Conservation (phyloP, 2,329 filamentous ascomycete species). For the Botrytis elliptica region DNA sequence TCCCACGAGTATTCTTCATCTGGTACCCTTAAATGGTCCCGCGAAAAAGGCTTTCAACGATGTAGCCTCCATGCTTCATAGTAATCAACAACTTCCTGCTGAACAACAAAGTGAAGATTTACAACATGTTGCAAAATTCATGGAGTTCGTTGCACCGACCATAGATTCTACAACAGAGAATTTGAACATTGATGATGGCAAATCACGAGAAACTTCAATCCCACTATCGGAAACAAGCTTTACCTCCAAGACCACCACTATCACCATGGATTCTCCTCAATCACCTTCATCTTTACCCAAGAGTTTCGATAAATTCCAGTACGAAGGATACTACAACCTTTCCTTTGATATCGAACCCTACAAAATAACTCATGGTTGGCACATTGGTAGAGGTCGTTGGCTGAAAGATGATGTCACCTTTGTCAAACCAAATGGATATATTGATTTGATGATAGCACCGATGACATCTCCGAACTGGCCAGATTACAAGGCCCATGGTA, state of each 20-base stretch:
- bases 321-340: neutral
- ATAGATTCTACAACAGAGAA: too few relatives aligned
- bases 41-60: too few relatives aligned
- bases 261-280: neutral
- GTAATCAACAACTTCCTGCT: too few relatives aligned
- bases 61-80: too few relatives aligned
- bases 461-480: neutral
- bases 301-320: neutral
- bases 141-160: too few relatives aligned
- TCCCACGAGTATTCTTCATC: too few relatives aligned
- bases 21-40: too few relatives aligned
- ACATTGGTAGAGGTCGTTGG: neutral
- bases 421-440: neutral
- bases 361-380: neutral
- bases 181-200: too few relatives aligned
- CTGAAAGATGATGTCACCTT: neutral
- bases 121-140: too few relatives aligned
- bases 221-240: neutral
- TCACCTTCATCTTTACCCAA: neutral
- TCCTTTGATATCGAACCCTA: neutral
- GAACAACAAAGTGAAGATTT: too few relatives aligned
- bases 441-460: slow-evolving; percentile 2
- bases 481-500: neutral
- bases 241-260: neutral
- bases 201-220: too few relatives aligned